These are phyloP conservation scores for Ascochyta clinopodiicola DNA, from an alignment of 2,329 filamentous ascomycete species.

Conservation along the genomic window DNA sequence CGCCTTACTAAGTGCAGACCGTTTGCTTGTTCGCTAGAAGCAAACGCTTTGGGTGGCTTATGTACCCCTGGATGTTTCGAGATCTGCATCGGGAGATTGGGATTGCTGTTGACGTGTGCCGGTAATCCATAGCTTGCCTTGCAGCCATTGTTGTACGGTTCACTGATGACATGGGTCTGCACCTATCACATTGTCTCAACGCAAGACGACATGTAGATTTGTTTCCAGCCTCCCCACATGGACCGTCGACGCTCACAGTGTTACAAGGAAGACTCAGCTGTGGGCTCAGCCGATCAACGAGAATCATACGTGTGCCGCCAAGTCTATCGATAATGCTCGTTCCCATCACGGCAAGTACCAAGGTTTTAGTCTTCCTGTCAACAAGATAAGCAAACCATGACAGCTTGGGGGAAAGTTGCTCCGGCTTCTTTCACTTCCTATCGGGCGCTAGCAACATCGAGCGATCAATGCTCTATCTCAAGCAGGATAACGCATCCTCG, in stretches of 20 bases:
- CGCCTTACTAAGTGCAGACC: background rate
- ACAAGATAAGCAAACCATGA: constrained; percentile 3
- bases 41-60: constrained; percentile 7
- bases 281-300: background rate
- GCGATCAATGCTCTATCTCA: background rate
- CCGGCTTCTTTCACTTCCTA: background rate
- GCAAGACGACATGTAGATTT: background rate
- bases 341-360: constrained; percentile 1
- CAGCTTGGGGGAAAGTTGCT: background rate
- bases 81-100: constrained; percentile 10
- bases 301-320: background rate
- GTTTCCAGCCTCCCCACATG: background rate
- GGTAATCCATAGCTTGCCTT: background rate
- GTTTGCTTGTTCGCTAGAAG: constrained; percentile 5
- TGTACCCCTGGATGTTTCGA: background rate
- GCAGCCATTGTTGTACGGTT: constrained; percentile 9
- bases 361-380: constrained; percentile 3
- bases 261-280: background rate
- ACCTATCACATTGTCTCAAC: background rate
- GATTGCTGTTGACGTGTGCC: constrained; percentile 1
- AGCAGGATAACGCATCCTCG: constrained; percentile 5
- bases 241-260: background rate
- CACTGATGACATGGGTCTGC: background rate
- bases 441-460: background rate
- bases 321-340: background rate